phyloP scores from a whole-genome alignment of 2,329 filamentous ascomycete genomes.

The Fragosphaeria purpurea region DNA sequence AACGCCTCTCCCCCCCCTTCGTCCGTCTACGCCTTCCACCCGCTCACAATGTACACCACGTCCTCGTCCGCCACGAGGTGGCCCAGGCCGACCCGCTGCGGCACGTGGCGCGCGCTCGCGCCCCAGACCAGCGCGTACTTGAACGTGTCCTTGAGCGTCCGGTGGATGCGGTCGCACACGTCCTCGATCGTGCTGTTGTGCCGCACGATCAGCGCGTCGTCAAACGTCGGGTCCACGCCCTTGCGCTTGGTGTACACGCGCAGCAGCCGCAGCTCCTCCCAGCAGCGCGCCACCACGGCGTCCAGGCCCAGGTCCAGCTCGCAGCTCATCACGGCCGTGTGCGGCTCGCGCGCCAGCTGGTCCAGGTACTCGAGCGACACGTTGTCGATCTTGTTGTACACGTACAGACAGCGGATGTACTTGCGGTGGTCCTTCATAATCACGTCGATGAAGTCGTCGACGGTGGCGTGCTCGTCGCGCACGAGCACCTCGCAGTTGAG shows the following conservation, averaged over 20 bases:
- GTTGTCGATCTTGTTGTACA: constrained; percentile 99
- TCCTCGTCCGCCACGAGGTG: constrained; percentile 68
- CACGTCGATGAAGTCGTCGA: constrained; percentile 97
- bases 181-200: constrained; percentile 86
- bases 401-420: constrained; percentile 90
- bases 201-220: constrained; percentile 85
- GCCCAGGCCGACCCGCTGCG: constrained; percentile 79
- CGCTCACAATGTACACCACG: constrained; percentile 58
- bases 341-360: constrained; percentile 78
- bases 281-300: constrained; percentile 90
- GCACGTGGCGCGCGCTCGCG: constrained; percentile 86
- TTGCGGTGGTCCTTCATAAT: constrained; percentile 99
- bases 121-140: constrained; percentile 99
- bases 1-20: too few species aligned
- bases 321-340: constrained; percentile 96
- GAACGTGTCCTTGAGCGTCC: constrained; percentile 93
- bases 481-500: constrained; percentile 95
- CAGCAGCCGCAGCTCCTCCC: constrained; percentile 85
- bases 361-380: constrained; percentile 91
- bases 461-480: constrained; percentile 87
- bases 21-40: constrained; percentile 43
- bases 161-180: constrained; percentile 90
- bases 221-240: constrained; percentile 79
- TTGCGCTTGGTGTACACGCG: constrained; percentile 96
- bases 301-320: constrained; percentile 88